Conservation (phyloP, 345 rosid genomes). For the Arabidopsis suecica region DNA sequence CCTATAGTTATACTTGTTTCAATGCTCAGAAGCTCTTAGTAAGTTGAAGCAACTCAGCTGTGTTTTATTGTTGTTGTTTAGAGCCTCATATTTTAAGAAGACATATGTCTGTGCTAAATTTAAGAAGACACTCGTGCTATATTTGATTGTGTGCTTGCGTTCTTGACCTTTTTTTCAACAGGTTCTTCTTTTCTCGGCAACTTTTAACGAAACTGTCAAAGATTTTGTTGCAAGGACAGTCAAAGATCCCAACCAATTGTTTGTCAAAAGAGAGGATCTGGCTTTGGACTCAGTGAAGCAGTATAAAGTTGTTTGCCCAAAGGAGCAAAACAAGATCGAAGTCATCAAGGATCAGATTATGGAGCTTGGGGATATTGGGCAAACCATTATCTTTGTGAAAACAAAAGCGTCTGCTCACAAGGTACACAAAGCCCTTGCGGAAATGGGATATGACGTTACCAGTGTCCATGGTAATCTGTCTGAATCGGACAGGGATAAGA, state of each 20-base stretch:
- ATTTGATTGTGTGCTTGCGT: background rate
- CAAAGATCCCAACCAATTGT: conserved; percentile 80
- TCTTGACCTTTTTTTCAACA: conserved; percentile 36
- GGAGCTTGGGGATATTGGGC: conserved; percentile 87
- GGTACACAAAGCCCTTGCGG: conserved; percentile 68
- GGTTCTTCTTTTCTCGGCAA: conserved; percentile 96
- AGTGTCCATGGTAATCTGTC: conserved; percentile 73
- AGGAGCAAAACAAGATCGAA: conserved; percentile 66
- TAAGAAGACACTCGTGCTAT: background rate
- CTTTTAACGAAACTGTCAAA: conserved; percentile 82
- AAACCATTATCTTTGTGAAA: conserved; percentile 79
- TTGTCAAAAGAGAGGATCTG: conserved; percentile 89
- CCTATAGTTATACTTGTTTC: background rate
- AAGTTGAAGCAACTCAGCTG: background rate
- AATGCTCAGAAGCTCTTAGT: conserved; percentile 11
- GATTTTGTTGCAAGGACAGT: conserved; percentile 68
- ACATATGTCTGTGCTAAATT: background rate
- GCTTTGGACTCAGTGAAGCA: conserved; percentile 88
- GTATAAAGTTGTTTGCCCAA: conserved; percentile 87
- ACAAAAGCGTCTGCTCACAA: conserved; percentile 64
- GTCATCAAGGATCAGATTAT: conserved; percentile 84
- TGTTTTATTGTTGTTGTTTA: background rate
- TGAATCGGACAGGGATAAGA: conserved; percentile 77
- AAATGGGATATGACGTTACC: conserved; percentile 82
- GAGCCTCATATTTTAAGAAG: background rate